These are phyloP conservation scores for Penicillium parvum DNA, from an alignment of 495 filamentous ascomycete genomes.

Conservation along the genomic window DNA sequence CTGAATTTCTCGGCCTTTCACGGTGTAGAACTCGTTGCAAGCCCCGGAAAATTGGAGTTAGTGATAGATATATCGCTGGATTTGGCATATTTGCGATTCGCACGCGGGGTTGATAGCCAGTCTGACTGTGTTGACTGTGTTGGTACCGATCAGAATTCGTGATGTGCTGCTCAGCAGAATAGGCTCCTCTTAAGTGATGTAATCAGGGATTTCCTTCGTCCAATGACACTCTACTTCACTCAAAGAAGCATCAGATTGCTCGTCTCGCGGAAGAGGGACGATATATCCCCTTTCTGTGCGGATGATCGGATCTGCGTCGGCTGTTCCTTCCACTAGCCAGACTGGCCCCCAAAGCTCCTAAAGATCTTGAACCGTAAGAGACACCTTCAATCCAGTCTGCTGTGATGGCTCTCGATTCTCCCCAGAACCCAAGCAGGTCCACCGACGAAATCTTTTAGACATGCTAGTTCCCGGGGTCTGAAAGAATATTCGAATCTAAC, in stretches of 20 bases:
- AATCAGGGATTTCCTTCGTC: not conserved
- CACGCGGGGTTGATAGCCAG: slow-evolving; percentile 1
- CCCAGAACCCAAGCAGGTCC: slow-evolving; percentile 2
- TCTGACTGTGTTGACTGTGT: not conserved
- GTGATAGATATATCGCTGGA: not conserved
- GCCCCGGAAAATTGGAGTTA: slow-evolving; percentile 2
- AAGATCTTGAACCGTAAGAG: slow-evolving; percentile 2
- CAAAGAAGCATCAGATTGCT: not conserved
- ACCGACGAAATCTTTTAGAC: slow-evolving; percentile 5
- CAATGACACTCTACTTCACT: slow-evolving; percentile 6
- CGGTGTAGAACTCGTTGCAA: not conserved
- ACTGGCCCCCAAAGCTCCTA: slow-evolving; percentile 9
- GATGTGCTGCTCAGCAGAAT: not conserved
- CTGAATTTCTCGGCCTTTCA: slow-evolving; percentile 3
- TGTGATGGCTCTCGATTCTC: not conserved
- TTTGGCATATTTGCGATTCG: not conserved
- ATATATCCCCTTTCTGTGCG: slow-evolving; percentile 9
- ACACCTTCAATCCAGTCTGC: not conserved
- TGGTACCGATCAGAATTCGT: slow-evolving; percentile 7
- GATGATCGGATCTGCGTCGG: not conserved
- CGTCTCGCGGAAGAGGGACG: slow-evolving; percentile 1
- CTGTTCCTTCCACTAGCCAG: not conserved
- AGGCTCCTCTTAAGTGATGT: not conserved
- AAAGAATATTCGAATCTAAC: slow-evolving; percentile 3
- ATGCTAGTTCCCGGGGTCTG: slow-evolving; percentile 1